phyloP scores from a whole-genome alignment of 371 early-diverging fungal genomes.

The Umbelopsis sp. region DNA sequence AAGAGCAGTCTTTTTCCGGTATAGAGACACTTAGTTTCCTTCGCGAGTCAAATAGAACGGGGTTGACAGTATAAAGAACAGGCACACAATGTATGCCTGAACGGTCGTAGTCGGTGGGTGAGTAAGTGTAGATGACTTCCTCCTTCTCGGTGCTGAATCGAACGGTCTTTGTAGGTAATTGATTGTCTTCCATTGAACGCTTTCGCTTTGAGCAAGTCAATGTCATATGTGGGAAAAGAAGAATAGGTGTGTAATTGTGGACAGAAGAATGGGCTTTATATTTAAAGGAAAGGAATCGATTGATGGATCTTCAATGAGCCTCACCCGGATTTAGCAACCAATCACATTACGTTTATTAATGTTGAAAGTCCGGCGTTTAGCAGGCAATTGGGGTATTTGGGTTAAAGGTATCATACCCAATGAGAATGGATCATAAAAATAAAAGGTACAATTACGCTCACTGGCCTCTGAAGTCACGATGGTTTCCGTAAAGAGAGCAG shows the following conservation, averaged over 20 bases:
- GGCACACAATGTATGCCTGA: slow-evolving; percentile 13
- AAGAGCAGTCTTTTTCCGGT: background rate
- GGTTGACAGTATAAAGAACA: slow-evolving; percentile 6
- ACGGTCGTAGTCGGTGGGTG: slow-evolving; percentile 51
- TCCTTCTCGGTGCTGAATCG: slow-evolving; percentile 14
- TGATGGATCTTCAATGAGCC: slow-evolving; percentile 13
- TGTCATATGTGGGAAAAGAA: background rate
- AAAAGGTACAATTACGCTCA: no score
- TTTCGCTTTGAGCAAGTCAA: background rate
- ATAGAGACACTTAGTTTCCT: slow-evolving; percentile 12
- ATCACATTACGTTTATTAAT: background rate
- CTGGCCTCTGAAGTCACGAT: no score
- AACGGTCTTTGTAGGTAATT: slow-evolving; percentile 10
- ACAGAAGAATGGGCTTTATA: background rate
- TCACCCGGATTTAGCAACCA: slow-evolving; percentile 13
- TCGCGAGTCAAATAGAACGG: background rate
- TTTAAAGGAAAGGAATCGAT: background rate
- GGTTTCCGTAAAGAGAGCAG: no score
- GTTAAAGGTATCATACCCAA: no score
- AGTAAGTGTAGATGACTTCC: slow-evolving; percentile 40
- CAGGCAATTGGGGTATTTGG: no score
- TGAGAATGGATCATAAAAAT: no score
- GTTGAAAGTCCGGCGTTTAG: background rate
- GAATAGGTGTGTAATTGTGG: background rate
- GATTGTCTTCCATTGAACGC: slow-evolving; percentile 13